A percentile compares a stretch with the other conserved stretches of the same genome.
phyloP scores from a whole-genome alignment of 2,329 filamentous ascomycete species.

The Exophiala oligosperma region DNA sequence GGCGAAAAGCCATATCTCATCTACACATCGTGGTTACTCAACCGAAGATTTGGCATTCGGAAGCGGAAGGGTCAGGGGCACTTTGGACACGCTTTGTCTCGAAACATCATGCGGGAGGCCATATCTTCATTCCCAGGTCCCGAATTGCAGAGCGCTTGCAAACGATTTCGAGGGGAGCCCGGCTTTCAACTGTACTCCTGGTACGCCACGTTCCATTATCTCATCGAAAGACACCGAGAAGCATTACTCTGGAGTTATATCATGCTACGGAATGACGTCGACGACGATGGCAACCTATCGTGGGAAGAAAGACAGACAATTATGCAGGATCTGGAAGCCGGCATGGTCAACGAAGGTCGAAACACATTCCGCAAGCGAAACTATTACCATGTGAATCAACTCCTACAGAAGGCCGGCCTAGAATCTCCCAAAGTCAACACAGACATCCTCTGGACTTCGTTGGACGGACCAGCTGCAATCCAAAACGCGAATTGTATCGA shows the following conservation, averaged over 20 bases:
- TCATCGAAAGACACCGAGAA: constrained; percentile 23
- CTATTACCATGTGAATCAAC: constrained; percentile 21
- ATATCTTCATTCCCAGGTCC: constrained; percentile 22
- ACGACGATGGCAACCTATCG: constrained; percentile 18
- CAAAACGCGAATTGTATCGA: constrained; percentile 20
- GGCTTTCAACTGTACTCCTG: constrained; percentile 24
- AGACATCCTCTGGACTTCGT: constrained; percentile 21
- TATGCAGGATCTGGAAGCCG: constrained; percentile 16
- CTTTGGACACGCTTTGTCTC: constrained; percentile 21
- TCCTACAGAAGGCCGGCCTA: constrained; percentile 20
- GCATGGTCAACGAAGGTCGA: constrained; percentile 17
- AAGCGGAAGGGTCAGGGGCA: constrained; percentile 25
- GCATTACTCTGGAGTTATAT: constrained; percentile 24
- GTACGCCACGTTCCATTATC: constrained; percentile 24
- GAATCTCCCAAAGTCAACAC: constrained; percentile 21
- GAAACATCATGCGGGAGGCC: constrained; percentile 23
- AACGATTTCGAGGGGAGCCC: constrained; percentile 24
- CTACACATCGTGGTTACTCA: constrained; percentile 25
- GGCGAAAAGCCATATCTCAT: constrained; percentile 25
- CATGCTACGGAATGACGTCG: constrained; percentile 21
- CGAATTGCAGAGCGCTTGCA: constrained; percentile 21
- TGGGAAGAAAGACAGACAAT: constrained; percentile 21
- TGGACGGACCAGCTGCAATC: constrained; percentile 19
- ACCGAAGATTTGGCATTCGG: constrained; percentile 21
- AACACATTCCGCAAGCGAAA: constrained; percentile 18